These are phyloP conservation scores for Straminergon stramineum DNA, from an alignment of 225 moss, liverwort and hornwort species.

Conservation along the genomic window DNA sequence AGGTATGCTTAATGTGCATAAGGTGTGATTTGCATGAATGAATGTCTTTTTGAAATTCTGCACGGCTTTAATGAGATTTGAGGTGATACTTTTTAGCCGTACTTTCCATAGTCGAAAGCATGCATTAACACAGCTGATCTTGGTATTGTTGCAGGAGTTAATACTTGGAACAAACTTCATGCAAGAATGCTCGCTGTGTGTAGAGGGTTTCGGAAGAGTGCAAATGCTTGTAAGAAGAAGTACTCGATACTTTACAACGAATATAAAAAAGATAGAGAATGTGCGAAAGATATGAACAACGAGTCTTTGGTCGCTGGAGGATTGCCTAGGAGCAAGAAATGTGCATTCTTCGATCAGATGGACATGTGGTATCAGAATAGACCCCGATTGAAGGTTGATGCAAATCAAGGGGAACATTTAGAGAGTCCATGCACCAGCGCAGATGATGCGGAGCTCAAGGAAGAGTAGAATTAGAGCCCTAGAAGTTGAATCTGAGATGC, in stretches of 20 bases:
- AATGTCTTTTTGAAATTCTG: neutral
- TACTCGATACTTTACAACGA: slow-evolving; percentile 64
- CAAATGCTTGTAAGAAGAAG: slow-evolving; percentile 66
- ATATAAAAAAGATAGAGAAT: slow-evolving; percentile 60
- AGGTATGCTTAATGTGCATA: slow-evolving; percentile 13
- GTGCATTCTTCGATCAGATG: slow-evolving; percentile 63
- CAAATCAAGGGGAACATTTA: slow-evolving; percentile 34
- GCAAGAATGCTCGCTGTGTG: slow-evolving; percentile 35
- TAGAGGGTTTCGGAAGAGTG: slow-evolving; percentile 57
- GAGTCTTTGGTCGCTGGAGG: slow-evolving; percentile 38
- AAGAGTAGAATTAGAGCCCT: slow-evolving; percentile 19
- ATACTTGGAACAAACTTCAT: slow-evolving; percentile 64
- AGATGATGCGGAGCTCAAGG: slow-evolving; percentile 47
- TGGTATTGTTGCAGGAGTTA: slow-evolving; percentile 41
- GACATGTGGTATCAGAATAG: slow-evolving; percentile 54
- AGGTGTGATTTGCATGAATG: neutral
- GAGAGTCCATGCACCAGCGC: slow-evolving; percentile 55
- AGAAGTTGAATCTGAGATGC: neutral
- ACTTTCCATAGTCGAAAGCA: neutral
- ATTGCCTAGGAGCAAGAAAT: slow-evolving; percentile 51
- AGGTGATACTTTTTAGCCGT: neutral
- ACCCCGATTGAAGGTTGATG: slow-evolving; percentile 35
- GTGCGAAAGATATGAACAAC: slow-evolving; percentile 32
- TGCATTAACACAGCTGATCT: neutral
- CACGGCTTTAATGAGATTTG: neutral